Evolutionary conservation across 2,329 filamentous ascomycete genomes (phyloP), one percentile per base, ranked within the genome.

Genomic region (Aspergillus glaucus): DNA sequence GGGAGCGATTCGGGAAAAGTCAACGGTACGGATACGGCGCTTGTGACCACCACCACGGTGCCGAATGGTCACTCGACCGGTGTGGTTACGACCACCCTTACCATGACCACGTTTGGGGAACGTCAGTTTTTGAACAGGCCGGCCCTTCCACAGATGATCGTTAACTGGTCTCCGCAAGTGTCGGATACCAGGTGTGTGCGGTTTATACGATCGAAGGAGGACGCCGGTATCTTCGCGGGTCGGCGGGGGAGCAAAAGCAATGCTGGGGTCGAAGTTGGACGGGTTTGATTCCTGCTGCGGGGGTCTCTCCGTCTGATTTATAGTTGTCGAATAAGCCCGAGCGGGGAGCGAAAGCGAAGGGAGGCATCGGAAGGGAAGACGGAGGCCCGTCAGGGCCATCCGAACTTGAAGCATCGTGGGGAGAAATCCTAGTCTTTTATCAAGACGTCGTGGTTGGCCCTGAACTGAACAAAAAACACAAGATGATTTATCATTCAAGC

Each of bases 111-210:
- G 92, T 70, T 96, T 95, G 34, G 90, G 83, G 62, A 89, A 88
- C 9, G 94, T 98, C 68, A 98, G 79, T 45, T 85, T 82, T 30
- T 88, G 77, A 57, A 86, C 84, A 1, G 93, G 88, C 49, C 90
- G 79, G 50, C 93, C 93, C 72, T 95, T 96, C 89, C 89, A 97
- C 42, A 98, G 75, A 70, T 98, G 93, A 63, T 96, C 90, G 71
- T 97, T 97, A 71, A 96, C 85, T 12, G 93, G 90, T 40, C 93
- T 82, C 68, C 86, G 87, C 56, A 98, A 76, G 80, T 98, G 93
- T 62, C 93, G 85, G 50, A 95, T 71, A 79, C 93, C 93, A 10
- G 92, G 92, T 1, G 93, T 96, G 61, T 89, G 84, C 32, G 93
- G 93, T 69, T 88, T 97, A 71, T 96, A 98, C 47, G 87, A 93